Evolutionary conservation across 768 basidiomycete genomes (phyloP), one percentile per base, ranked within the genome.

Genomic region (Coprinopsis marcescibilis): DNA sequence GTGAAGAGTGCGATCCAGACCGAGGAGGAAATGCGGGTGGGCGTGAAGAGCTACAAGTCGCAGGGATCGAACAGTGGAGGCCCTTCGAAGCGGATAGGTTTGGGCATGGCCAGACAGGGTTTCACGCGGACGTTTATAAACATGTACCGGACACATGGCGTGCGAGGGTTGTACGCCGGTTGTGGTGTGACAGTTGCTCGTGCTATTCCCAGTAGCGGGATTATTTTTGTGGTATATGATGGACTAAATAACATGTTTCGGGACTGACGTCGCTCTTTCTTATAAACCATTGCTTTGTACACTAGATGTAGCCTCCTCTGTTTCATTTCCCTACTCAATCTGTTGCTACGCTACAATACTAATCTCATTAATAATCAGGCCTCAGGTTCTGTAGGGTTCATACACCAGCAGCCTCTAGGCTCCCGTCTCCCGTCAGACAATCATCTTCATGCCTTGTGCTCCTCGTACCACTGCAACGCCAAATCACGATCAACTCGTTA

Each of bases 1-100:
- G 77, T 97, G 57, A 98, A 98, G 74, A 89, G 85, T 52, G 77
- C 90, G 48, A 89, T 98, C 60, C 95, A 97, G 72, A 98, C 95
- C 0, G 87, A 85, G 61, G 86, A 88, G 44, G 94, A 96, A 64
- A 72, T 92, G 43, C 73, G 82, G 8, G 53, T 40, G 40, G 50
- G 2, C n/a, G 6, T 49, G 36, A 12, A 27, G 43, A 32, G 8
- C 24, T 12, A 54, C 42, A 51, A 63, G 29, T n/a, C n/a, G n/a
- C n/a, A n/a, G n/a, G n/a, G n/a, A n/a, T n/a, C n/a, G 12, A 64
- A 64, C 52, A 50, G 74, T 24, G 45, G 48, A 11, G 38, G 34
- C 20, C 71, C 78, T 11, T 19, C 17, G 27, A 49, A 43, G 20
- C 40, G 30, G 17, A 49, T 33, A 36, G 40, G 32, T 14, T 32